phyloP scores from a whole-genome alignment of 768 basidiomycete genomes.

The Tricholoma bakamatsutake region DNA sequence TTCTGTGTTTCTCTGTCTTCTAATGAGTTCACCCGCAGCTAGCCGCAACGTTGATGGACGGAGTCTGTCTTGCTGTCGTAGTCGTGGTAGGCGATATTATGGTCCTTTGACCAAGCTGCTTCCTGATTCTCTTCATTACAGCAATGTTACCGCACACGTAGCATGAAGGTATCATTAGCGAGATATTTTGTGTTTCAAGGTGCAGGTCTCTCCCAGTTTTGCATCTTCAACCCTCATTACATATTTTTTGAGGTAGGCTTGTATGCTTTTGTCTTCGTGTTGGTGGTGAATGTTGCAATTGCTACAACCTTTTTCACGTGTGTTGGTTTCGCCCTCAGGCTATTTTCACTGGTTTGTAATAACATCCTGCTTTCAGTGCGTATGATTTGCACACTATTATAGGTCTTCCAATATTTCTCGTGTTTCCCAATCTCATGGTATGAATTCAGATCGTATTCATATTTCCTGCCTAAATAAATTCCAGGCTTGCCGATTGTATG shows the following conservation, averaged over 20 bases:
- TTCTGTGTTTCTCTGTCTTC: not conserved
- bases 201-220: slow-evolving; percentile 1
- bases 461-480: not conserved
- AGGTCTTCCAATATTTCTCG: slow-evolving; percentile 31
- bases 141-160: slow-evolving; percentile 24
- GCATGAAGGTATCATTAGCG: slow-evolving; percentile 25
- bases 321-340: not conserved
- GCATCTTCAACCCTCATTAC: not conserved
- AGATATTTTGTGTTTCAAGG: slow-evolving; percentile 35
- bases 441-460: slow-evolving; percentile 3
- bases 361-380: slow-evolving; percentile 18
- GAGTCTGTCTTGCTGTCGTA: slow-evolving; percentile 29
- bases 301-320: slow-evolving; percentile 30
- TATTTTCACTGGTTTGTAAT: not conserved
- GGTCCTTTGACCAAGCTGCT: not conserved
- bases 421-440: slow-evolving; percentile 32
- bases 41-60: slow-evolving; percentile 32
- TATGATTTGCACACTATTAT: slow-evolving; percentile 25
- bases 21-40: slow-evolving; percentile 15
- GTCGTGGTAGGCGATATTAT: slow-evolving; percentile 23
- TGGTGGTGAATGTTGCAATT: slow-evolving; percentile 23
- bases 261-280: slow-evolving; percentile 25
- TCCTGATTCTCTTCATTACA: slow-evolving; percentile 3
- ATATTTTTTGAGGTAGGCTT: slow-evolving; percentile 21
- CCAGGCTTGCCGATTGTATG: slow-evolving; percentile 33